These are phyloP conservation scores for Scedosporium apiospermum DNA, from an alignment of 2,329 filamentous ascomycete genomes.

Conservation along the genomic window DNA sequence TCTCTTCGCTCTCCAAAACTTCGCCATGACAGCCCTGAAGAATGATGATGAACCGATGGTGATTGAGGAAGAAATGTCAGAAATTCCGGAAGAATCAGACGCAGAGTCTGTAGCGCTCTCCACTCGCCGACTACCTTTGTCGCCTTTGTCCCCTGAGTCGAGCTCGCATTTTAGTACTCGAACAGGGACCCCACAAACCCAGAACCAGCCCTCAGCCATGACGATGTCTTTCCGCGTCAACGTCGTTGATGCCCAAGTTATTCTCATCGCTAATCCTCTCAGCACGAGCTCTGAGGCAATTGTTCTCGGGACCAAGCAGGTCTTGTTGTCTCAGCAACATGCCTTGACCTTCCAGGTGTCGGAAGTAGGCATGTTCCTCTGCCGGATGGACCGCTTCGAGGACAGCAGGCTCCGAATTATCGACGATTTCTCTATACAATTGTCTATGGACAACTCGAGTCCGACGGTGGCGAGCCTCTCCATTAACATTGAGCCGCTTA, in stretches of 20 bases:
- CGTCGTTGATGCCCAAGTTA: slow-evolving; percentile 90
- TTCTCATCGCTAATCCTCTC: slow-evolving; percentile 89
- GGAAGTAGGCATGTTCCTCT: slow-evolving; percentile 95
- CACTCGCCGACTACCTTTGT: background rate
- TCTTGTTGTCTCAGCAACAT: slow-evolving; percentile 87
- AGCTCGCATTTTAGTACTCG: background rate
- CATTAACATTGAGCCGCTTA: slow-evolving; percentile 81
- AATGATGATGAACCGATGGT: slow-evolving; percentile 46
- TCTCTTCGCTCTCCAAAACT: slow-evolving; percentile 78
- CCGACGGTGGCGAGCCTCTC: slow-evolving; percentile 66
- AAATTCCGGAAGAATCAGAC: slow-evolving; percentile 50
- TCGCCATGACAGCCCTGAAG: slow-evolving; percentile 63
- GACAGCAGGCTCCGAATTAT: slow-evolving; percentile 82
- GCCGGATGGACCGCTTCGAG: slow-evolving; percentile 96
- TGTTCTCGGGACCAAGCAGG: slow-evolving; percentile 87
- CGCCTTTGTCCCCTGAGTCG: background rate
- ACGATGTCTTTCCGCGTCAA: slow-evolving; percentile 83
- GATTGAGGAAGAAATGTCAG: slow-evolving; percentile 41
- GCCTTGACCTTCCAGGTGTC: slow-evolving; percentile 88
- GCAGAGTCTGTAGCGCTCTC: slow-evolving; percentile 36
- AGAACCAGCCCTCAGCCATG: slow-evolving; percentile 33
- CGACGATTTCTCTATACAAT: slow-evolving; percentile 88
- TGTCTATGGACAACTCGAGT: slow-evolving; percentile 69
- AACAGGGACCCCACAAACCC: background rate
- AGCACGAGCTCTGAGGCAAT: slow-evolving; percentile 90